A percentile compares a stretch with the other conserved stretches of the same genome.
Evolutionary conservation across 768 basidiomycete genomes (phyloP).

Genomic region (Boletellus ananas): DNA sequence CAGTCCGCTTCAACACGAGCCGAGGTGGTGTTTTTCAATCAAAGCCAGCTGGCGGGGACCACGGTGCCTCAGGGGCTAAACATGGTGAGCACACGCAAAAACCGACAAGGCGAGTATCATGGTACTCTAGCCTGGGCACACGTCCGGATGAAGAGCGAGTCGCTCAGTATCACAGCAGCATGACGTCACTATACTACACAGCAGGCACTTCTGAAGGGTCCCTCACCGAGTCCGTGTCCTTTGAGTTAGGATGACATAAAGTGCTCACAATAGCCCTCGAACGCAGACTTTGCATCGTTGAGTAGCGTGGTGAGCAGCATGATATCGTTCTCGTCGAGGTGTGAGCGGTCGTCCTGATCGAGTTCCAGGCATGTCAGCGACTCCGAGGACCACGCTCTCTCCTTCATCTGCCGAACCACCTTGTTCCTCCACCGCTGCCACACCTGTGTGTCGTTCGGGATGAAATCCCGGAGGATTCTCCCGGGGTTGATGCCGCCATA

Average conservation of each 20-base stretch:
- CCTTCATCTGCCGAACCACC: constrained; percentile 18
- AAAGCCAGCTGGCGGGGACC: no score
- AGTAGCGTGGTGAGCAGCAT: constrained; percentile 17
- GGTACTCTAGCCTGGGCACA: no score
- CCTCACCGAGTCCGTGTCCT: no score
- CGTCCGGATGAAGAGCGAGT: no score
- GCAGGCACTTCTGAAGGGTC: no score
- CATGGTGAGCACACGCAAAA: no score
- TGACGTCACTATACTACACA: no score
- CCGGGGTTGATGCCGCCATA: constrained; percentile 6
- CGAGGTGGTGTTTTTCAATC: no score
- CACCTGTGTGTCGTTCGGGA: constrained; percentile 23
- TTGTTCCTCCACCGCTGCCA: constrained; percentile 25
- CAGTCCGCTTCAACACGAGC: no score
- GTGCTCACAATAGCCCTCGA: constrained; percentile 12
- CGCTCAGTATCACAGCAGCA: no score
- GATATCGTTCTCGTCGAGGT: constrained; percentile 8
- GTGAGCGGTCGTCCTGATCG: constrained; percentile 5
- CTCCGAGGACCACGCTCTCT: neutral
- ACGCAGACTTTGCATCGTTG: constrained; percentile 17
- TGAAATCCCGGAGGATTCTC: constrained; percentile 18
- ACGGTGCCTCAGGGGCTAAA: no score
- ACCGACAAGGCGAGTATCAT: no score
- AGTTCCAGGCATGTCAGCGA: neutral
- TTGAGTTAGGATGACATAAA: neutral